Percentiles rank a stretch among this genome's conserved stretches.
Conservation (phyloP, 257 asterid species). For the Cruciata laevipes region DNA sequence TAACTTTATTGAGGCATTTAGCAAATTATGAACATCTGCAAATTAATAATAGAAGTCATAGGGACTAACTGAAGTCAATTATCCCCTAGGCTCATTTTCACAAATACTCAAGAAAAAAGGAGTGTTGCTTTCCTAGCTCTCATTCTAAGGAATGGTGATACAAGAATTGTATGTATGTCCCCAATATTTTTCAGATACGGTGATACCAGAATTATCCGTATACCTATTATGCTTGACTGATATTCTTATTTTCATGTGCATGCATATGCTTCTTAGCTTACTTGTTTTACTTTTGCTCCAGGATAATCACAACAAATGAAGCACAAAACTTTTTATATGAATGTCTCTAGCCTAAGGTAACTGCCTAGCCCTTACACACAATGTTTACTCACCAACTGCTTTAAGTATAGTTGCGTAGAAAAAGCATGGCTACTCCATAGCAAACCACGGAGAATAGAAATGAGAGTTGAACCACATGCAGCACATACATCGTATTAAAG, state of each 20-base stretch:
- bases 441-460: background rate
- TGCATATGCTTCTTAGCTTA: background rate
- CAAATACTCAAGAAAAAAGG: background rate
- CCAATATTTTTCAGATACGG: too few relatives aligned
- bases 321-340: background rate
- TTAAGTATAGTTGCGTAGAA: background rate
- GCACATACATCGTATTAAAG: background rate
- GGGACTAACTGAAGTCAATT: background rate
- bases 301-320: background rate
- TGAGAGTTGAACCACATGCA: constrained; percentile 2
- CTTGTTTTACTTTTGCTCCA: background rate
- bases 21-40: background rate
- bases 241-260: background rate
- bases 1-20: background rate
- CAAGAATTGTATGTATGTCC: too few relatives aligned
- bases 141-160: background rate
- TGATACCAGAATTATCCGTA: background rate
- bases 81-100: background rate
- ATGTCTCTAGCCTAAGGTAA: background rate
- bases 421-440: background rate
- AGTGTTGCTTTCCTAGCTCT: background rate
- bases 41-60: background rate
- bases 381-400: background rate
- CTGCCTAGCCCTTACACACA: too few relatives aligned
- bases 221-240: background rate